Percentiles rank a stretch among this genome's conserved stretches.
Evolutionary conservation across 257 asterid genomes (phyloP).

Genomic region (Ilex asprella): DNA sequence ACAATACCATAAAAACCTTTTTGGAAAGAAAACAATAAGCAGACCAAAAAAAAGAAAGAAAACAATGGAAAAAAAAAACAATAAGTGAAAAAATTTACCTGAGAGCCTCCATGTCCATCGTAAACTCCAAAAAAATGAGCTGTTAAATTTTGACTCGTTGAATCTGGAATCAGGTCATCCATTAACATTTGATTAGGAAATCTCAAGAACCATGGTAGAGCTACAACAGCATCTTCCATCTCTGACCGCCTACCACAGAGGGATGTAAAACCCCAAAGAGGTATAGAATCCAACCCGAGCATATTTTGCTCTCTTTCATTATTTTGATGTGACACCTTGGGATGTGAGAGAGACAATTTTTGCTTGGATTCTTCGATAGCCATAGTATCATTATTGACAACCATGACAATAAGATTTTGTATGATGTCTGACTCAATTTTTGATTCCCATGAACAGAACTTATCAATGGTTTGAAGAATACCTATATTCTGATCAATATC

Average conservation of each 20-base stretch:
- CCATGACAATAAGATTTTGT: conserved; percentile 22
- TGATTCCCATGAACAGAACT: conserved; percentile 29
- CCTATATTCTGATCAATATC: conserved; percentile 15
- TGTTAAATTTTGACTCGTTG: conserved; percentile 29
- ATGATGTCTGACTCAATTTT: conserved; percentile 27
- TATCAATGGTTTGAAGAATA: conserved; percentile 23
- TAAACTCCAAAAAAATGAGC: conserved; percentile 76
- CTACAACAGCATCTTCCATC: conserved; percentile 78
- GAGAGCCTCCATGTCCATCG: conserved; percentile 92
- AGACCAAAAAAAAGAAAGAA: neutral
- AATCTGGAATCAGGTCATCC: conserved; percentile 25
- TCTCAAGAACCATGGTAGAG: conserved; percentile 48
- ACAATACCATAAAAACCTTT: too few relatives aligned
- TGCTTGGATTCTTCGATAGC: conserved; percentile 30
- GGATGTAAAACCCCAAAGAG: conserved; percentile 79
- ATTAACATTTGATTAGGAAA: conserved; percentile 57
- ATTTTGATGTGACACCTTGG: conserved; percentile 44
- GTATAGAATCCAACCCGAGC: conserved; percentile 27
- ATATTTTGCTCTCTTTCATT: neutral
- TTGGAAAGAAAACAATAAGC: neutral
- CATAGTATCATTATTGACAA: conserved; percentile 15
- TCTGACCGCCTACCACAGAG: conserved; percentile 64
- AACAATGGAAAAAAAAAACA: neutral
- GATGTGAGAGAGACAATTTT: conserved; percentile 28
- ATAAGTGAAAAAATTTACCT: conserved; percentile 33